phyloP scores from a whole-genome alignment of 257 asterid species.

The Plectranthus barbatus region DNA sequence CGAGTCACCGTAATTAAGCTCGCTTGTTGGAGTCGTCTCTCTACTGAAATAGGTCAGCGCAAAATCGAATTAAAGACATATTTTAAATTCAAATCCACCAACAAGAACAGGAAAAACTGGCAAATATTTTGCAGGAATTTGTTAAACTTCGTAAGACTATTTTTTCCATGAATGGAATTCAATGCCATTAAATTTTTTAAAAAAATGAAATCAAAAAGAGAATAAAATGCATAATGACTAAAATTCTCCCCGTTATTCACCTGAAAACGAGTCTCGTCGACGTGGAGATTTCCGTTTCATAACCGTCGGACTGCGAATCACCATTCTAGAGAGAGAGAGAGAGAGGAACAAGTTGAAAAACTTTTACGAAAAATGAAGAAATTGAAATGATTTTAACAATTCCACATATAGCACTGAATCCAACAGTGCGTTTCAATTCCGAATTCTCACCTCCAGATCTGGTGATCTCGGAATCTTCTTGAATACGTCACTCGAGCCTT shows the following conservation, averaged over 20 bases:
- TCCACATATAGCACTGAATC: neutral
- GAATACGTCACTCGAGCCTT: conserved; percentile 23
- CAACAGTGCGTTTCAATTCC: conserved; percentile 16
- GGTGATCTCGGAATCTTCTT: conserved; percentile 26
- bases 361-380: neutral
- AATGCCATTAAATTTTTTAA: neutral
- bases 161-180: neutral
- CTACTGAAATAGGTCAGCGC: conserved; percentile 23
- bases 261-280: conserved; percentile 37
- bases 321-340: conserved; percentile 23
- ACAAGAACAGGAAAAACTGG: neutral
- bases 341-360: neutral
- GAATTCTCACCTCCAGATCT: conserved; percentile 64
- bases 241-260: conserved; percentile 23
- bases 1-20: conserved; percentile 35
- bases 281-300: conserved; percentile 42
- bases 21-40: conserved; percentile 44
- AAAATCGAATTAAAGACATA: neutral
- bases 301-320: conserved; percentile 42
- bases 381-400: conserved; percentile 6
- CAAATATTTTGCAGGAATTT: neutral
- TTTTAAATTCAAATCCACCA: neutral
- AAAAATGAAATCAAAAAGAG: neutral
- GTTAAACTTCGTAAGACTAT: too few relatives aligned
- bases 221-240: neutral